Evolutionary conservation across 108 stramenopile species (phyloP).

Genomic region (Pseudonitzschia pungens): DNA sequence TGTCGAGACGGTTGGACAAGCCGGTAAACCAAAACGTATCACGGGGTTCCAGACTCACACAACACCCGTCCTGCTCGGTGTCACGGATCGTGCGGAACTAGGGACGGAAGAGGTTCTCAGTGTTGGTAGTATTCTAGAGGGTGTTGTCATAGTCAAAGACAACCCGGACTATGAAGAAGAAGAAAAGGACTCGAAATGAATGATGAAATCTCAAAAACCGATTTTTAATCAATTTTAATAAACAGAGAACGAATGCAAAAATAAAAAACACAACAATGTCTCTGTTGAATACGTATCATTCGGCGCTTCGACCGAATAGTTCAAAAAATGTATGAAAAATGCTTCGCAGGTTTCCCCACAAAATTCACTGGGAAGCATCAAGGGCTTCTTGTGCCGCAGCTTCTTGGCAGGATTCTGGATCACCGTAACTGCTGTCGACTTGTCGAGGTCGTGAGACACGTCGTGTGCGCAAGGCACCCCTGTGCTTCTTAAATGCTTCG

Average conservation of each 20-base stretch:
- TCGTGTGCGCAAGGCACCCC: constrained; percentile 17
- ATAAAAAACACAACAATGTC: no score
- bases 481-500: constrained; percentile 46
- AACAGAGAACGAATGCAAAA: constrained; percentile 4
- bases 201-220: not conserved
- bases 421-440: not conserved
- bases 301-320: not conserved
- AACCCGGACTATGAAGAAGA: constrained; percentile 83
- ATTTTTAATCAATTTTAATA: not conserved
- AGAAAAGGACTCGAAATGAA: constrained; percentile 34
- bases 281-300: not conserved
- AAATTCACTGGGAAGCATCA: constrained; percentile 8
- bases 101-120: constrained; percentile 93
- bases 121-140: constrained; percentile 89
- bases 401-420: constrained; percentile 24
- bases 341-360: not conserved
- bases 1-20: constrained; percentile 99
- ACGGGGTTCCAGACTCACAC: constrained; percentile 99
- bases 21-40: constrained; percentile 99
- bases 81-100: constrained; percentile 95
- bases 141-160: constrained; percentile 92
- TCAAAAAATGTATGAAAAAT: not conserved
- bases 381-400: constrained; percentile 28
- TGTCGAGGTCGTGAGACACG: not conserved
- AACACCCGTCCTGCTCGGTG: constrained; percentile 94